A percentile compares a stretch with the other conserved stretches of the same genome.
Evolutionary conservation across 306 rosid genomes (phyloP).

Genomic region (Gleditsia sinensis): DNA sequence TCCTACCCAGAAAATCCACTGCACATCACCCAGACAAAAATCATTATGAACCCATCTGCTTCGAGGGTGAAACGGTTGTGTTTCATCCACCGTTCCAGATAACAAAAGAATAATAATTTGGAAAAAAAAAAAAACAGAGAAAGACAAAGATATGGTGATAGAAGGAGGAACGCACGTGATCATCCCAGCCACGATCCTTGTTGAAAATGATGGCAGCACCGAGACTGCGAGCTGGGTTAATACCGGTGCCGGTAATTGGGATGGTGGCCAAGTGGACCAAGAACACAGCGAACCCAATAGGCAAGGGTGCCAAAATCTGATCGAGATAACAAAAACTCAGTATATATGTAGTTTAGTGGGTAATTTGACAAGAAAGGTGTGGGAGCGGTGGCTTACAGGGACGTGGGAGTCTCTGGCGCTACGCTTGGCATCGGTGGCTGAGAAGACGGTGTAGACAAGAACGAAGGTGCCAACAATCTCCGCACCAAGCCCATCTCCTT

Average conservation of each 20-base stretch:
- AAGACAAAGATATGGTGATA: not conserved
- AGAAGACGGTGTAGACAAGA: conserved; percentile 68
- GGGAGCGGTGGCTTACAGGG: conserved; percentile 56
- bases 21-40: no score
- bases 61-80: not conserved
- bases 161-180: conserved; percentile 38
- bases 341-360: no score
- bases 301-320: conserved; percentile 90
- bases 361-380: no score
- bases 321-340: no score
- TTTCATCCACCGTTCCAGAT: not conserved
- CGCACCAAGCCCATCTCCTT: conserved; percentile 71
- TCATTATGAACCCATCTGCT: no score
- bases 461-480: conserved; percentile 53
- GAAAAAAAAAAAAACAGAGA: not conserved
- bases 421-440: conserved; percentile 95
- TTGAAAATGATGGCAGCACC: conserved; percentile 52
- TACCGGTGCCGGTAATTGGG: conserved; percentile 54
- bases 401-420: conserved; percentile 69
- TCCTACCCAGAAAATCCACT: conserved; percentile 63
- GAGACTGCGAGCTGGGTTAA: conserved; percentile 51
- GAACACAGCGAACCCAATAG: conserved; percentile 78
- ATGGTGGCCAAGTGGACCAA: conserved; percentile 60
- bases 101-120: not conserved
- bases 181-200: conserved; percentile 51